Base-by-base conservation (phyloP, 805 yeast species). In the Wickerhamomyces bisporus region DNA sequence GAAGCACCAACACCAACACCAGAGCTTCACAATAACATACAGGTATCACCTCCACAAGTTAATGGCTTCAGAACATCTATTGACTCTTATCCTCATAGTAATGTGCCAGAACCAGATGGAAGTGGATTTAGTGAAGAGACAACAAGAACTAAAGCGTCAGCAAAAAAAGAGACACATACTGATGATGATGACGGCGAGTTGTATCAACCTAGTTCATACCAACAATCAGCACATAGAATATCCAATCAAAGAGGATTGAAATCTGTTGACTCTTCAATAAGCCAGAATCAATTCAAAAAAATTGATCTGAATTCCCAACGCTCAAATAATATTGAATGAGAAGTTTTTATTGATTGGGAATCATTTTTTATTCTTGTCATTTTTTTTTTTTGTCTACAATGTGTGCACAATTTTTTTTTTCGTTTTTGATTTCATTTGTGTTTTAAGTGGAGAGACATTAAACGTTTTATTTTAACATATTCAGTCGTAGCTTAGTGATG, bases 121-220 rank as follows among this genome's bases (percentile, higher is more conserved):
- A 44, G 50, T 15, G 50, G 52, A 3, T 15, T 44, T 12, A 43
- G 49, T n/a, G 57, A 52, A 26, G 55, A 49, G 17, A 47, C 55
- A 4, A 18, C 36, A 13, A 45, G 40, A 15, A 43, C 42, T 14
- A 21, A 21, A 7, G n/a, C n/a, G n/a, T 30, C 32, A 16, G 48
- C 47, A 8, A 52, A 42, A 18, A 52, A 53, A 36, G 57, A 51
- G 34, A 53, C 57, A 2, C 47, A 53, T 34, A 47, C 48, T 8
- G 44, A 29, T 15, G 45, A 39, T n/a, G 50, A 42, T 14, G 23
- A 32, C 14, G n/a, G n/a, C n/a, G n/a, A n/a, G n/a, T n/a, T n/a
- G n/a, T n/a, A n/a, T n/a, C n/a, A 3, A 9, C 30, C 18, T 7
- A 6, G 10, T 6, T 12, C 8, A 13, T 10, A 30, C 8, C 32